A percentile compares a stretch with the other conserved stretches of the same genome.
phyloP scores from a whole-genome alignment of 371 early-diverging fungal species.

The Umbelopsis sp. region DNA sequence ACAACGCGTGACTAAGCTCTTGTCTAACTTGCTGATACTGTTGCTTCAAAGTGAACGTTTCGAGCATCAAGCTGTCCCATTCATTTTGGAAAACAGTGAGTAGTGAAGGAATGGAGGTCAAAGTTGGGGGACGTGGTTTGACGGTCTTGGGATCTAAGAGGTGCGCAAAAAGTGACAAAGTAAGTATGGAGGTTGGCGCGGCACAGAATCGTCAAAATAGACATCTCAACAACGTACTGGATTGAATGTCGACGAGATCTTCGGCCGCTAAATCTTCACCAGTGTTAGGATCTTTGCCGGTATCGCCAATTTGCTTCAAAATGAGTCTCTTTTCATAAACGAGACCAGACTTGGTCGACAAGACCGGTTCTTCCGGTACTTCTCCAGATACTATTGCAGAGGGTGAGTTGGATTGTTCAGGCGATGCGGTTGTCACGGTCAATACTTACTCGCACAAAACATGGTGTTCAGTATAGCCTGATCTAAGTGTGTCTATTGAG shows the following conservation, averaged over 20 bases:
- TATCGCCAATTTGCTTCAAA: slow-evolving; percentile 83
- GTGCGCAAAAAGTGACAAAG: background rate
- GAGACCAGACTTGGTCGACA: slow-evolving; percentile 81
- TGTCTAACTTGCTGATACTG: slow-evolving; percentile 90
- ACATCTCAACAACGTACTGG: slow-evolving; percentile 45
- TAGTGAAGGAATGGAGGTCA: slow-evolving; percentile 90
- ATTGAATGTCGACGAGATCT: slow-evolving; percentile 79
- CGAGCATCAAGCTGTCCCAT: slow-evolving; percentile 94
- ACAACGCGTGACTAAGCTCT: slow-evolving; percentile 90
- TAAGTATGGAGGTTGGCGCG: background rate
- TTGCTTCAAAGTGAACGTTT: slow-evolving; percentile 88
- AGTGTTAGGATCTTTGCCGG: slow-evolving; percentile 83
- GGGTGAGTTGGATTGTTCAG: background rate
- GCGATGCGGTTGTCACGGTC: background rate
- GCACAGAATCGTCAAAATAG: background rate
- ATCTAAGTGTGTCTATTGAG: background rate
- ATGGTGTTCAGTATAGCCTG: slow-evolving; percentile 27
- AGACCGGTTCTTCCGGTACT: slow-evolving; percentile 84
- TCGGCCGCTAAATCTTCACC: slow-evolving; percentile 76
- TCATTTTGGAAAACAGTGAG: slow-evolving; percentile 91
- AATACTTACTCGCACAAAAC: slow-evolving; percentile 61
- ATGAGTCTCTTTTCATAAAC: slow-evolving; percentile 89
- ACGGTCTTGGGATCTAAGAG: slow-evolving; percentile 66
- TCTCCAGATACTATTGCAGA: slow-evolving; percentile 87
- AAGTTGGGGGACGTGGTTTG: slow-evolving; percentile 87